These are phyloP conservation scores for Salvia rosmarinus DNA, from an alignment of 257 asterid genomes.

Conservation along the genomic window DNA sequence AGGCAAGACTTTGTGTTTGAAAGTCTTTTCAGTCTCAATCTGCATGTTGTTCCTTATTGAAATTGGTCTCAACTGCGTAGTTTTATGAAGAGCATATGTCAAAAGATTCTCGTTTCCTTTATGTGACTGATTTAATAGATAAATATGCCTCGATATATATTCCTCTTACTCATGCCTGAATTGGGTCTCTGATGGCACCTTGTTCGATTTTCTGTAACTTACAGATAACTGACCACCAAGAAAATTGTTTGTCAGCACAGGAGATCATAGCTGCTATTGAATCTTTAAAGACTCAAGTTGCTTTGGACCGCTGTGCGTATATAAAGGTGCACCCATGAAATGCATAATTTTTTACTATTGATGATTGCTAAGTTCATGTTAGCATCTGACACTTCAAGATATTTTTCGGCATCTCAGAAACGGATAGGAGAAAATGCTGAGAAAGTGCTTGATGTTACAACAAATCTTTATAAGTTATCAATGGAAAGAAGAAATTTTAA, in stretches of 20 bases:
- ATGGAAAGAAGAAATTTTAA: conserved; percentile 60
- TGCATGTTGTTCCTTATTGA: neutral
- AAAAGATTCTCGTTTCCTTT: neutral
- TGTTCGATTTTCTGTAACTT: conserved; percentile 35
- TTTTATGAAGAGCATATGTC: neutral
- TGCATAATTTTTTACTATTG: conserved; percentile 26
- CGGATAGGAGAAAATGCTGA: conserved; percentile 68
- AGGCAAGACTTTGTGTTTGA: conserved; percentile 10
- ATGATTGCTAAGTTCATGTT: conserved; percentile 32
- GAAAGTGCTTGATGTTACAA: conserved; percentile 58
- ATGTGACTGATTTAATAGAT: neutral
- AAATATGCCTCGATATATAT: neutral
- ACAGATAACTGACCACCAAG: conserved; percentile 55
- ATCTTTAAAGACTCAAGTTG: conserved; percentile 62
- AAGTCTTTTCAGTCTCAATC: neutral
- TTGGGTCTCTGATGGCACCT: conserved; percentile 21
- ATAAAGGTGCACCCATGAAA: conserved; percentile 61
- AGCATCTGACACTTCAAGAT: conserved; percentile 26
- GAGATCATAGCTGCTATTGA: conserved; percentile 59
- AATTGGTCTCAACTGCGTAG: conserved; percentile 20
- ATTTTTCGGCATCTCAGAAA: conserved; percentile 52
- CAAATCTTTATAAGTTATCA: conserved; percentile 54
- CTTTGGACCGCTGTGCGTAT: conserved; percentile 55
- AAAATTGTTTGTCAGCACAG: conserved; percentile 43
- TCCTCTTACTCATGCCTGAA: conserved; percentile 11